Evolutionary conservation across 1,284 basidiomycete genomes (phyloP), one percentile per base, ranked within the genome.

Genomic region (Sporisorium scitamineum): DNA sequence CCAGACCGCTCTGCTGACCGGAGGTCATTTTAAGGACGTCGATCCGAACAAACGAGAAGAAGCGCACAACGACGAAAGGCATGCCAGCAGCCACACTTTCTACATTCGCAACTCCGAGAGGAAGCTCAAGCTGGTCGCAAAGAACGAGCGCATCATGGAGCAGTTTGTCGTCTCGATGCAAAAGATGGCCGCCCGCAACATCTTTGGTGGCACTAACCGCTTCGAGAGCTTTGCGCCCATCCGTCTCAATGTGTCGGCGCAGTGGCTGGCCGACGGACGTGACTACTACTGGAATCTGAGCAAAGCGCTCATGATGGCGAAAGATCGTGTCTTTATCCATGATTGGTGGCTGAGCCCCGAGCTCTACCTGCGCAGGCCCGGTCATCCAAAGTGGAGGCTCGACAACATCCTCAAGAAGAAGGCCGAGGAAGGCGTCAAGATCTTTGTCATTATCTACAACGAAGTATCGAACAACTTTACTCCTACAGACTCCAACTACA

Each of bases 401-500:
- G 96, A 99, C 87, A 89, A 89, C 50, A 87, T 99, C 29, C 87
- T 99, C 39, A 91, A 97, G 85, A 89, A 92, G 73, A 99, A 99
- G 85, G 97, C 97, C 0, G 92, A 92, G 76, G 93, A 97, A 85
- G 96, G 96, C 2, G 95, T 99, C 70, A 95, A 95, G 88, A 93
- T 99, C 73, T 94, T 94, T 85, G 90, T 99, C 77, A 97, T 99
- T 82, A 88, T 85, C 57, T 85, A 85, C 86, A 94, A 95, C 85
- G 96, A 99, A 86, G 97, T 99, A 1, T 97, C 95, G n/a, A 97
- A 92, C 86, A 90, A 93, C 73, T 97, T 96, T 7, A 99, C 97
- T 0, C 86, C 84, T 16, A 77, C 83, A 63, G 76, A 82, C 67
- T 80, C 84, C 54, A 93, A 92, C 81, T 97, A 98, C 84, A 89